Percentiles rank a stretch among this genome's conserved stretches.
These are phyloP conservation scores for Uronychia setigera DNA, from an alignment of 73 alveolate species.

Conservation along the genomic window DNA sequence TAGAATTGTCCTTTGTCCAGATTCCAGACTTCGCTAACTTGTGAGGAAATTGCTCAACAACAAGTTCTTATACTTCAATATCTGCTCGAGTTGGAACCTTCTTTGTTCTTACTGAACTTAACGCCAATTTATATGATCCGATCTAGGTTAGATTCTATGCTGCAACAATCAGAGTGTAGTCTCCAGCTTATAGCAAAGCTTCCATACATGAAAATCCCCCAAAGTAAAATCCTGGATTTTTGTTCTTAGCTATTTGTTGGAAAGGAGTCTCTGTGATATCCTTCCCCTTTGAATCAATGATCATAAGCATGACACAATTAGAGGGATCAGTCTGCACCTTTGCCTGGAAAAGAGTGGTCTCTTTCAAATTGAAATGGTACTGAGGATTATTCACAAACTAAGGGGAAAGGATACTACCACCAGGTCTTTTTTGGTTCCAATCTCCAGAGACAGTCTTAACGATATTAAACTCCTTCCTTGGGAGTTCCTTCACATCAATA, in stretches of 20 bases:
- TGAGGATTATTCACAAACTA: constrained; percentile 50
- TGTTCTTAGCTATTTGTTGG: constrained; percentile 41
- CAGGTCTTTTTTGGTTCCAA: constrained; percentile 13
- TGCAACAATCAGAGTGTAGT: constrained; percentile 44
- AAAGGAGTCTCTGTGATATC: constrained; percentile 45
- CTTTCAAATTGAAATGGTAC: constrained; percentile 19
- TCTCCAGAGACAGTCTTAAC: neutral
- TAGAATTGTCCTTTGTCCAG: constrained; percentile 9
- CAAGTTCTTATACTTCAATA: neutral
- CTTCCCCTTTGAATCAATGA: constrained; percentile 36
- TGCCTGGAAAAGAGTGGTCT: constrained; percentile 27
- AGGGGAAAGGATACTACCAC: constrained; percentile 15
- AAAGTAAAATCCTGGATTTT: constrained; percentile 49
- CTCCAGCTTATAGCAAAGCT: constrained; percentile 40
- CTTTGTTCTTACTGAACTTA: constrained; percentile 14
- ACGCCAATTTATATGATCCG: constrained; percentile 39
- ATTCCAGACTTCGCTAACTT: neutral
- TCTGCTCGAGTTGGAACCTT: constrained; percentile 22
- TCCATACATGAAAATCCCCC: constrained; percentile 56
- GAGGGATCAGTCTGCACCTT: constrained; percentile 18
- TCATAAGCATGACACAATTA: constrained; percentile 41
- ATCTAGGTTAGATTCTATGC: neutral
- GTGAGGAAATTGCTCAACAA: neutral
- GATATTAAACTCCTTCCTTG: constrained; percentile 14
- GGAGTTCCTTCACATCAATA: constrained; percentile 62